Conservation (phyloP, 2,329 filamentous ascomycete species). For the Epichloe gansuensis region DNA sequence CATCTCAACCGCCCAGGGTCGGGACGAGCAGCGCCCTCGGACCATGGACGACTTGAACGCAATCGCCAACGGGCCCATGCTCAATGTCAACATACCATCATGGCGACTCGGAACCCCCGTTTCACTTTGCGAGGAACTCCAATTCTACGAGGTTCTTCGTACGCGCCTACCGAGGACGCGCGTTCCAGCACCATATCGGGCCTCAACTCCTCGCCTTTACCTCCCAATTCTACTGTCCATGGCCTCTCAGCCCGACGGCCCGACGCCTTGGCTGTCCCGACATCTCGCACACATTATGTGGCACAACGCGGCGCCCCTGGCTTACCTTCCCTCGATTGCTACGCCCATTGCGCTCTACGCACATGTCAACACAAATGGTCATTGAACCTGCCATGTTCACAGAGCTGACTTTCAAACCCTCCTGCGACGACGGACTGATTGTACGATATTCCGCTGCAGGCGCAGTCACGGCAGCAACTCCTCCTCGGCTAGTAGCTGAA, state of each 20-base stretch:
- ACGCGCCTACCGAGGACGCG: conserved; percentile 62
- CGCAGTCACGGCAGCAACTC: conserved; percentile 79
- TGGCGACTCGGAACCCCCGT: conserved; percentile 69
- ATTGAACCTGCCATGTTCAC: conserved; percentile 75
- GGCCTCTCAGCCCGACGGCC: conserved; percentile 22
- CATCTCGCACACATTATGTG: conserved; percentile 18
- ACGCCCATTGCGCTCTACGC: conserved; percentile 31
- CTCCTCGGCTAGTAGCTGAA: conserved; percentile 82
- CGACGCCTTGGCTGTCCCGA: conserved; percentile 26
- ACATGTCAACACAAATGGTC: conserved; percentile 34
- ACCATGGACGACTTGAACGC: conserved; percentile 46
- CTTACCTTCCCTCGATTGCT: conserved; percentile 27
- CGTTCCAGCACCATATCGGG: conserved; percentile 48
- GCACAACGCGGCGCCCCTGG: conserved; percentile 13
- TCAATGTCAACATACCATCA: conserved; percentile 70
- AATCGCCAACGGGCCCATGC: conserved; percentile 32
- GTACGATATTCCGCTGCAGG: conserved; percentile 69
- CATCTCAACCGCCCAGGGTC: conserved; percentile 57
- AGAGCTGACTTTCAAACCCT: conserved; percentile 62
- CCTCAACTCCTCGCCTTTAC: conserved; percentile 25
- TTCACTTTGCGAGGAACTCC: conserved; percentile 69
- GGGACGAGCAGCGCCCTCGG: conserved; percentile 40
- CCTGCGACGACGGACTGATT: conserved; percentile 64
- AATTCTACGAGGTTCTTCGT: conserved; percentile 68
- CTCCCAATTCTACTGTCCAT: conserved; percentile 13